Evolutionary conservation across 1,139 yeast species (phyloP).

Genomic region (Sugiyamaella novakii): DNA sequence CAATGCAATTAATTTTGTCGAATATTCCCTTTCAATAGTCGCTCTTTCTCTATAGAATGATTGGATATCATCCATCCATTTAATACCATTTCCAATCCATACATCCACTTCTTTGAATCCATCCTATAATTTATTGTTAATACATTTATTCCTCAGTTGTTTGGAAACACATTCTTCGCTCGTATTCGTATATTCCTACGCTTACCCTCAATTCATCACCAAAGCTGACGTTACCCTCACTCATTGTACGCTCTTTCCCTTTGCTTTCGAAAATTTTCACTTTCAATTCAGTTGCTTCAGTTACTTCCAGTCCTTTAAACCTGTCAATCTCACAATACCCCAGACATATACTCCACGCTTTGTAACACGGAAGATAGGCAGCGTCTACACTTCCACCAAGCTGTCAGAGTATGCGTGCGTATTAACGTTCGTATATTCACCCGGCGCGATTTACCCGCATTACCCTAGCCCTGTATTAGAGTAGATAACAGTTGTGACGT

Average conservation of each 20-base stretch:
- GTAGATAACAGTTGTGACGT: no score
- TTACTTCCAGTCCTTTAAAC: not conserved
- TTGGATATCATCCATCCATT: conserved; percentile 78
- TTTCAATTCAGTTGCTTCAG: not conserved
- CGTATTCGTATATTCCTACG: not conserved
- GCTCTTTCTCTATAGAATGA: conserved; percentile 84
- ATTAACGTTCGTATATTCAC: no score
- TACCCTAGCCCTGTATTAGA: no score
- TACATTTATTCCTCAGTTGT: no score
- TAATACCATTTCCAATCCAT: conserved; percentile 60
- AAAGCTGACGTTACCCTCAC: conserved; percentile 37
- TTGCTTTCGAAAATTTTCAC: not conserved
- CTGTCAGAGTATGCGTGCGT: no score
- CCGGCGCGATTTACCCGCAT: no score
- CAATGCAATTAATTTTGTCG: conserved; percentile 64
- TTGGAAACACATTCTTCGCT: no score
- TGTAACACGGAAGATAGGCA: no score
- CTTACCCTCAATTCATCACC: conserved; percentile 45
- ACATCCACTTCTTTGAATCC: conserved; percentile 72
- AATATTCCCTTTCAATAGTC: conserved; percentile 77
- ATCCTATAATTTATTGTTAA: no score
- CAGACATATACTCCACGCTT: no score
- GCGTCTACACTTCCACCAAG: no score
- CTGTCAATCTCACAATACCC: no score
- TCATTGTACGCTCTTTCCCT: not conserved